Evolutionary conservation across 768 basidiomycete species (phyloP).

Genomic region (Russula griseocarnosa): DNA sequence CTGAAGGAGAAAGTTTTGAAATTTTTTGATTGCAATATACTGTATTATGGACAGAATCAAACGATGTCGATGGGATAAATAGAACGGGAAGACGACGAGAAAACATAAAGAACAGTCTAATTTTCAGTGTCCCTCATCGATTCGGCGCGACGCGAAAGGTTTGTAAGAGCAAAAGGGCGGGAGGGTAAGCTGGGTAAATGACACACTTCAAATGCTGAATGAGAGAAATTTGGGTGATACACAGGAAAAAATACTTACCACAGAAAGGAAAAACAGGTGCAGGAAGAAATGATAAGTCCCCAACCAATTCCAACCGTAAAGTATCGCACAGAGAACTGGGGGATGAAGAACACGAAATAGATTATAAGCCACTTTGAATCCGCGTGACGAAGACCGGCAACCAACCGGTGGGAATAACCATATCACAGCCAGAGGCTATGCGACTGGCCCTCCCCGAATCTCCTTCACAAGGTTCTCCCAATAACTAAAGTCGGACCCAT

Average conservation of each 20-base stretch:
- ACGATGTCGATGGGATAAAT: neutral
- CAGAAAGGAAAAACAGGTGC: neutral
- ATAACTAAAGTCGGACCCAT: slow-evolving; percentile 27
- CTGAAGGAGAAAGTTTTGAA: too few relatives aligned
- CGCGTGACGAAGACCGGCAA: neutral
- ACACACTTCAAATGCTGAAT: neutral
- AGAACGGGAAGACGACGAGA: neutral
- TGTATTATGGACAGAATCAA: neutral
- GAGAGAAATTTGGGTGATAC: neutral
- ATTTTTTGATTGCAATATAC: neutral
- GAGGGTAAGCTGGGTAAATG: too few relatives aligned
- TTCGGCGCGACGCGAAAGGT: neutral
- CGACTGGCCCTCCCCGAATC: slow-evolving; percentile 25
- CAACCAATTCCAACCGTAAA: too few relatives aligned
- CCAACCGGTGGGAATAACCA: neutral
- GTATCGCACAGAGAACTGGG: too few relatives aligned
- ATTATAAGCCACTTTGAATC: neutral
- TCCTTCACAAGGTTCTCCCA: slow-evolving; percentile 30
- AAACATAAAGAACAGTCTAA: neutral
- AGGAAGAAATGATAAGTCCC: neutral
- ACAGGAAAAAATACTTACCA: neutral
- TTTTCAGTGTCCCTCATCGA: neutral
- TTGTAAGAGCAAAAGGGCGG: neutral
- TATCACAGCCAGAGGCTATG: slow-evolving; percentile 6
- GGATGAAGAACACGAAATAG: too few relatives aligned